Evolutionary conservation across 176 grass and related monocot species (phyloP), one percentile per base, ranked within the genome.

Genomic region (Avena atlantica): DNA sequence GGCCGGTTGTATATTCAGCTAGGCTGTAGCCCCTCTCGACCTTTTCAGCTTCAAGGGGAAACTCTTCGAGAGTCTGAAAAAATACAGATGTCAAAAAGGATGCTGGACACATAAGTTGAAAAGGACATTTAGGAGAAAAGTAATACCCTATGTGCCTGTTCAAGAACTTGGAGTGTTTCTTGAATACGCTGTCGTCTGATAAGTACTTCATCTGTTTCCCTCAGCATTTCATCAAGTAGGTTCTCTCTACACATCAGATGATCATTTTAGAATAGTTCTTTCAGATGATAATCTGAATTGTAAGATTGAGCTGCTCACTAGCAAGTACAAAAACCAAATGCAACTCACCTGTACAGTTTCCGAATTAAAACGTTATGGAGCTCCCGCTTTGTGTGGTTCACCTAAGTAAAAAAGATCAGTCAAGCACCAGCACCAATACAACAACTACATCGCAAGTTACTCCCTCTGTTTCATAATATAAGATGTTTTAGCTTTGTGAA

Each of bases 361-460:
- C 91, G 88, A 84, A 99, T 96, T 70, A 96, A 83, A 70, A 93
- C 91, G 53, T 96, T 99, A 78, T 99, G 97, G 51, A 96, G 79
- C 81, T 94, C 94, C 44, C 94, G 87, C 85, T 99, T 99, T 74
- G 94, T 94, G 78, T 94, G 97, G 87, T 99, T 96, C 36, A 96
- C 97, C 97, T 78, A 27, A 74, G 78, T 63, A 84, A 72, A 84
- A 72, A 76, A 70, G 23, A 74, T 47, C 37, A 81, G n/a, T 89
- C 66, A 85, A 87, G 76, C 67, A 83, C 69, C 69, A 62, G 51
- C 20, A 77, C 49, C 1, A 61, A 71, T 76, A 78, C 24, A 62
- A 23, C 21, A 25, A 53, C 16, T 60, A 70, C 5, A 31, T 80
- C 17, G 15, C 14, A 87, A 63, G 47, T 71, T 17, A 34, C 31